These are phyloP conservation scores for Sordariomycetes sp. DNA, from an alignment of 2,329 filamentous ascomycete species.

Conservation along the genomic window DNA sequence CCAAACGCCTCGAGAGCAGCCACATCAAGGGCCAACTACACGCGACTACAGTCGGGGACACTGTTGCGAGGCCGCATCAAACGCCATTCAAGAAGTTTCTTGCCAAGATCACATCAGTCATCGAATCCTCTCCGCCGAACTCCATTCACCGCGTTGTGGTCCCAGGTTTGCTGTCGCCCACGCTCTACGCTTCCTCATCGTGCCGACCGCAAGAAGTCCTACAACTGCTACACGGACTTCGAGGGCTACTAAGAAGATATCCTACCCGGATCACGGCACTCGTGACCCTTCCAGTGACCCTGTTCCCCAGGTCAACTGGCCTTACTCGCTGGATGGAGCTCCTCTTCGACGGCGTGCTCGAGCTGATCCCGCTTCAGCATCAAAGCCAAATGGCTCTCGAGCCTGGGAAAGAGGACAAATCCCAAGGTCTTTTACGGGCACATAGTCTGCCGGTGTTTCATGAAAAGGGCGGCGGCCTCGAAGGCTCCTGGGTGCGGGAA, in stretches of 20 bases:
- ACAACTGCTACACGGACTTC: constrained; percentile 71
- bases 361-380: constrained; percentile 63
- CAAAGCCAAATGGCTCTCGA: constrained; percentile 42
- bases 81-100: constrained; percentile 53
- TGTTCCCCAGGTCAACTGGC: constrained; percentile 68
- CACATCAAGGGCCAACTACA: constrained; percentile 40
- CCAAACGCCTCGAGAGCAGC: constrained; percentile 47
- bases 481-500: constrained; percentile 60
- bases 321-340: constrained; percentile 81
- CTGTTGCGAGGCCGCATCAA: constrained; percentile 11
- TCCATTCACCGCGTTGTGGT: constrained; percentile 73
- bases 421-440: constrained; percentile 77
- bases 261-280: constrained; percentile 59
- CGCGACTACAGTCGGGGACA: constrained; percentile 37
- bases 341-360: constrained; percentile 75
- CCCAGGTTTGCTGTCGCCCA: constrained; percentile 81
- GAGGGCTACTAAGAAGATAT: constrained; percentile 63
- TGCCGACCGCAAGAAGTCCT: constrained; percentile 66
- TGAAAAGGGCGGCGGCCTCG: constrained; percentile 75
- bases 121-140: constrained; percentile 47
- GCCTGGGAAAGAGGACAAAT: constrained; percentile 54
- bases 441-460: constrained; percentile 78
- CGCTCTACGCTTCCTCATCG: constrained; percentile 62
- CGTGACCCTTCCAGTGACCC: constrained; percentile 67
- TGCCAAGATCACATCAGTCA: constrained; percentile 41